Evolutionary conservation across 2,329 filamentous ascomycete genomes (phyloP).

Genomic region (Dactylellina parvicollis): DNA sequence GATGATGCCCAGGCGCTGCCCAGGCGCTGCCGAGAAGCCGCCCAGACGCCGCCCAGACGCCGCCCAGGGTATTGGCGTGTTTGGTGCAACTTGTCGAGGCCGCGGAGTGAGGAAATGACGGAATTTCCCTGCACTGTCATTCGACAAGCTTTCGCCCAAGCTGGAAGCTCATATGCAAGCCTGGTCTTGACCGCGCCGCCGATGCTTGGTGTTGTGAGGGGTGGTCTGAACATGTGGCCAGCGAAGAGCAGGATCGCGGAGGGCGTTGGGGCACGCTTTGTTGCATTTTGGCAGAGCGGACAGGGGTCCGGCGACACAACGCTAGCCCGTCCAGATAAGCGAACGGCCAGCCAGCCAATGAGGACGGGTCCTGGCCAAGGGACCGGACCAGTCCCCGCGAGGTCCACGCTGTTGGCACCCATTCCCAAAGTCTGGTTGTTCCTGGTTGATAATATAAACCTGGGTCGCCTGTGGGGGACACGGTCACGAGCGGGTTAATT

Average conservation of each 20-base stretch:
- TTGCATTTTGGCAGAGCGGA: constrained; percentile 34
- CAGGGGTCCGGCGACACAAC: constrained; percentile 30
- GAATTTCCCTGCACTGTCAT: constrained; percentile 50
- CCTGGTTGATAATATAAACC: constrained; percentile 2
- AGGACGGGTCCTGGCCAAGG: neutral
- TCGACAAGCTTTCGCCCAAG: constrained; percentile 47
- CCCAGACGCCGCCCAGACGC: constrained; percentile 40
- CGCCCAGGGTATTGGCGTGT: constrained; percentile 45
- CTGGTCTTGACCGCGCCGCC: constrained; percentile 10
- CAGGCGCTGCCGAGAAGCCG: constrained; percentile 25
- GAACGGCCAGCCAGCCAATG: constrained; percentile 26
- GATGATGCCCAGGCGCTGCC: constrained; percentile 14
- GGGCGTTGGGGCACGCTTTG: neutral
- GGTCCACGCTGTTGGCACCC: constrained; percentile 22
- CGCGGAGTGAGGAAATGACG: constrained; percentile 18
- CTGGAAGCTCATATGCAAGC: constrained; percentile 28
- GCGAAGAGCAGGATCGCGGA: neutral
- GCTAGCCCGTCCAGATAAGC: constrained; percentile 35
- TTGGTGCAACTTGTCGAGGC: neutral
- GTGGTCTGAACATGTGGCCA: neutral
- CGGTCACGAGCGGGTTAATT: neutral
- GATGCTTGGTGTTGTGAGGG: constrained; percentile 26
- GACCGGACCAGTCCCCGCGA: neutral
- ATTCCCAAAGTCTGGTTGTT: constrained; percentile 35
- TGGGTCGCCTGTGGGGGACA: neutral